phyloP scores from a whole-genome alignment of 2,329 filamentous ascomycete genomes.

The Sporothrix protearum region DNA sequence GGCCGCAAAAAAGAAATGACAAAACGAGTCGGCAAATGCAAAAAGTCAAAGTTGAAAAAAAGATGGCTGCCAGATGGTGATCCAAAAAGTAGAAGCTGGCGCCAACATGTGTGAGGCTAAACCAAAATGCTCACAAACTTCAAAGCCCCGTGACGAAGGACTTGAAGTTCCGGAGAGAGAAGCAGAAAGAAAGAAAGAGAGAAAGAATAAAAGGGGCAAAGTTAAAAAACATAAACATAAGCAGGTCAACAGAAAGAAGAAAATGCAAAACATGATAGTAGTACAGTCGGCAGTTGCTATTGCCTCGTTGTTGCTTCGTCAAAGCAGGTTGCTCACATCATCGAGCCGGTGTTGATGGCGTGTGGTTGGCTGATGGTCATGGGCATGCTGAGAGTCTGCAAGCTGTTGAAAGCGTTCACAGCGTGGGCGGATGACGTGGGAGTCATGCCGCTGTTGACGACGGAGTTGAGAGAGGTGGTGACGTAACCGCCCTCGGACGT shows the following conservation, averaged over 20 bases:
- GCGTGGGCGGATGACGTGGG: conserved; percentile 30
- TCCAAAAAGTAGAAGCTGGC: background rate
- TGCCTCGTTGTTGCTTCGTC: background rate
- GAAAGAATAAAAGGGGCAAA: conserved; percentile 12
- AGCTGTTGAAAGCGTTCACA: conserved; percentile 50
- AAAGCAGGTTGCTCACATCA: conserved; percentile 36
- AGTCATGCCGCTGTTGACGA: conserved; percentile 36
- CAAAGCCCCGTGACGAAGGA: conserved; percentile 26
- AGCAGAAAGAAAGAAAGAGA: conserved; percentile 23
- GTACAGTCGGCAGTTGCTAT: conserved; percentile 18
- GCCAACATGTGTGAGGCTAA: conserved; percentile 23
- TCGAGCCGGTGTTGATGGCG: conserved; percentile 40
- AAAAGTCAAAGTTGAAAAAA: conserved; percentile 8
- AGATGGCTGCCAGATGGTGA: conserved; percentile 1
- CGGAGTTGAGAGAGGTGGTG: conserved; percentile 49
- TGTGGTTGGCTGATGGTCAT: conserved; percentile 59
- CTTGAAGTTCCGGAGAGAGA: conserved; percentile 14
- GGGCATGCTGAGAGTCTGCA: conserved; percentile 61
- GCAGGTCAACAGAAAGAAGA: conserved; percentile 25
- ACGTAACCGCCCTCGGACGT: conserved; percentile 65
- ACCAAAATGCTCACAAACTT: conserved; percentile 23
- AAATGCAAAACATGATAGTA: conserved; percentile 18
- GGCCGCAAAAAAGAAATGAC: conserved; percentile 15
- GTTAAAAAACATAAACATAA: conserved; percentile 27
- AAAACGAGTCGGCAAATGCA: conserved; percentile 21